phyloP scores from a whole-genome alignment of 2,329 filamentous ascomycete genomes.

The Fusarium avenaceum region DNA sequence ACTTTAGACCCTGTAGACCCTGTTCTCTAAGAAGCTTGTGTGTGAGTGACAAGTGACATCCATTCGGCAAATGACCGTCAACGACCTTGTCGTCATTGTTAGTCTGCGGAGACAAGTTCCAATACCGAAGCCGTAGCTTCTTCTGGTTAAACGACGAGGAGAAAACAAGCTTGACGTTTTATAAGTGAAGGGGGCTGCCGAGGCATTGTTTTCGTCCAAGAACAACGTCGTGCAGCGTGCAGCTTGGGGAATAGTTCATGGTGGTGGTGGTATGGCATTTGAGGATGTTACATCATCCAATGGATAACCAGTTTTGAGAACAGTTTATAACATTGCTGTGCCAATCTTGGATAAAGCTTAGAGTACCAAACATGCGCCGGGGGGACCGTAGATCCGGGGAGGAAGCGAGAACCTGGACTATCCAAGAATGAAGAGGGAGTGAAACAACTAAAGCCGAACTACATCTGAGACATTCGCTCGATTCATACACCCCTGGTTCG shows the following conservation, averaged over 20 bases:
- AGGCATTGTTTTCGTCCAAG: conserved; percentile 10
- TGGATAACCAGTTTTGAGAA: conserved; percentile 1
- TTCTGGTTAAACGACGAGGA: conserved; percentile 4
- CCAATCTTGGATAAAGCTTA: neutral
- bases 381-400: too few species aligned
- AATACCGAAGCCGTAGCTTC: neutral
- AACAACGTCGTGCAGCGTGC: conserved; percentile 33
- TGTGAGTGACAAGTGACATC: neutral
- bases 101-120: conserved; percentile 1
- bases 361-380: too few species aligned
- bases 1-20: neutral
- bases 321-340: neutral
- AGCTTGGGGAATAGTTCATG: conserved; percentile 35
- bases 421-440: too few species aligned
- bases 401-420: too few species aligned
- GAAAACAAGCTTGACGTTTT: conserved; percentile 30
- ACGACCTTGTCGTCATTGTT: conserved; percentile 32
- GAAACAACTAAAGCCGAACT: too few species aligned
- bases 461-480: neutral
- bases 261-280: conserved; percentile 8
- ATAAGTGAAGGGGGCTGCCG: conserved; percentile 8
- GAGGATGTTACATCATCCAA: conserved; percentile 24
- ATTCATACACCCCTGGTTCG: neutral
- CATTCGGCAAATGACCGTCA: conserved; percentile 1
- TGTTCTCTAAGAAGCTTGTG: neutral